phyloP scores from a whole-genome alignment of 78 protist species.

The Pigoraptor vietnamica region DNA sequence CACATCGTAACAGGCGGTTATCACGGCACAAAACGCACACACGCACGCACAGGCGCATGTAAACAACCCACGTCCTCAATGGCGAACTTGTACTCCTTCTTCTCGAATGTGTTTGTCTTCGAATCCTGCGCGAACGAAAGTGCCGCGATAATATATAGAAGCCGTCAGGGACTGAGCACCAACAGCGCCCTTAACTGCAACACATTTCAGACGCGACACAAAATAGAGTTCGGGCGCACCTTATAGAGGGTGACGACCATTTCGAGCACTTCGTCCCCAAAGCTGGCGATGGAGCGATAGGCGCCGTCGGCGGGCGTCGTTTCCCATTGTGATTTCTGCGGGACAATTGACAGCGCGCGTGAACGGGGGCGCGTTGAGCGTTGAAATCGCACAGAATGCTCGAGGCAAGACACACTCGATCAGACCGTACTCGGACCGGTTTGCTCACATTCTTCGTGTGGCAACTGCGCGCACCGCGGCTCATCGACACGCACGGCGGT shows the following conservation, averaged over 20 bases:
- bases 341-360: neutral
- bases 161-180: neutral
- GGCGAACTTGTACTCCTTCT: neutral
- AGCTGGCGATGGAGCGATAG: neutral
- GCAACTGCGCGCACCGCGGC: neutral
- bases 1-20: too few species aligned
- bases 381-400: neutral
- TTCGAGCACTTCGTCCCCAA: neutral
- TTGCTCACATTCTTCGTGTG: neutral
- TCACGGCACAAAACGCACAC: too few species aligned
- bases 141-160: neutral
- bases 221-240: too few species aligned
- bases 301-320: neutral
- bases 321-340: neutral
- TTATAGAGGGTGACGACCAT: neutral
- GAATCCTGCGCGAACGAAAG: neutral
- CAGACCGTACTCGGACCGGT: too few species aligned
- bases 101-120: neutral
- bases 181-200: neutral
- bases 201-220: neutral
- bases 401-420: neutral
- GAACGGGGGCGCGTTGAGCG: neutral
- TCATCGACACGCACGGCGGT: neutral
- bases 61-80: neutral
- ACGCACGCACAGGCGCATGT: too few species aligned